Conservation (phyloP, 441 rosid species). For the Manihot esculenta region DNA sequence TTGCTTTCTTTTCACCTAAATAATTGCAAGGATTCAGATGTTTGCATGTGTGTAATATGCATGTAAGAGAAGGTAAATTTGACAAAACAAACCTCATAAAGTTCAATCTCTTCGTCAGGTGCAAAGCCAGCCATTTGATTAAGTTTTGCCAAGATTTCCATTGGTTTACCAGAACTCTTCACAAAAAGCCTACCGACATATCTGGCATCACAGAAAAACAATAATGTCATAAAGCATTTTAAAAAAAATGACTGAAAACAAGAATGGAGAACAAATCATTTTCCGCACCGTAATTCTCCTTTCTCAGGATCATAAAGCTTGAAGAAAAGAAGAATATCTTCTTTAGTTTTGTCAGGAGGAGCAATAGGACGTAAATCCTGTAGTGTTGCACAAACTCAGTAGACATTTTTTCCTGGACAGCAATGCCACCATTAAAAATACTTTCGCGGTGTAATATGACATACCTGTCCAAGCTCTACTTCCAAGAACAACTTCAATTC, state of each 20-base stretch:
- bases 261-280: not conserved
- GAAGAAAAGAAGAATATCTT: slow-evolving; percentile 86
- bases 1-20: not conserved
- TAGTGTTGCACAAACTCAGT: slow-evolving; percentile 17
- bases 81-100: slow-evolving; percentile 69
- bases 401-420: not conserved
- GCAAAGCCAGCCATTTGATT: slow-evolving; percentile 92
- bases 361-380: slow-evolving; percentile 77
- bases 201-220: slow-evolving; percentile 45
- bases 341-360: slow-evolving; percentile 70
- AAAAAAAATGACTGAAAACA: slow-evolving; percentile 4
- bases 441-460: slow-evolving; percentile 15
- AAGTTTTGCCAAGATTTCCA: slow-evolving; percentile 67
- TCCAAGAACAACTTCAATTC: slow-evolving; percentile 92
- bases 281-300: slow-evolving; percentile 71
- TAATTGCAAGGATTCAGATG: not conserved
- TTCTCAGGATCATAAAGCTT: slow-evolving; percentile 84
- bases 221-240: slow-evolving; percentile 19
- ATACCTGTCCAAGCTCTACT: slow-evolving; percentile 76
- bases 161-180: slow-evolving; percentile 73
- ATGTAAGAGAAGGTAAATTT: not conserved
- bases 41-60: not conserved
- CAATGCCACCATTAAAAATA: no score
- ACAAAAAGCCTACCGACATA: slow-evolving; percentile 86
- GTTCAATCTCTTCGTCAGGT: slow-evolving; percentile 83